Evolutionary conservation across 768 basidiomycete genomes (phyloP).

Genomic region (Candolleomyces aberdarensis): DNA sequence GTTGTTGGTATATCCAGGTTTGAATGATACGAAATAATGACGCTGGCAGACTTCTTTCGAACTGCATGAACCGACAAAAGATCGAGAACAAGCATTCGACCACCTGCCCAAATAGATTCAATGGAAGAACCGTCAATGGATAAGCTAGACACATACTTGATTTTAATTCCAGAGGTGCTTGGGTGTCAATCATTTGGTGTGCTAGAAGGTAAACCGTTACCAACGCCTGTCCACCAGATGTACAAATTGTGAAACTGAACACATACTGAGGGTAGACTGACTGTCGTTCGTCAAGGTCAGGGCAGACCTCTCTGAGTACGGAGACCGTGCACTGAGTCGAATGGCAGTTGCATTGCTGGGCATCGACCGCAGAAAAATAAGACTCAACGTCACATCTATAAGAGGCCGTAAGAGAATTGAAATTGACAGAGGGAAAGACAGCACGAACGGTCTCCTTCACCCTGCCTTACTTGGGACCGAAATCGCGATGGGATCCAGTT

Average conservation of each 20-base stretch:
- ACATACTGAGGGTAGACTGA: background rate
- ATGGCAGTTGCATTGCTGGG: conserved; percentile 18
- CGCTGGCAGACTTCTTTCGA: conserved; percentile 37
- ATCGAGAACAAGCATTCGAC: conserved; percentile 38
- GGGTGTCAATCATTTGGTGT: conserved; percentile 28
- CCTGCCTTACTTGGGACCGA: conserved; percentile 41
- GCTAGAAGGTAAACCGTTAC: conserved; percentile 12
- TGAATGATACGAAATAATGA: conserved; percentile 48
- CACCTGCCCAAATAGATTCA: conserved; percentile 15
- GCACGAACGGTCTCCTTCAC: conserved; percentile 51
- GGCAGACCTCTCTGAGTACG: conserved; percentile 13
- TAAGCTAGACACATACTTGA: conserved; percentile 16
- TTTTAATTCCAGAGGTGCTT: conserved; percentile 21
- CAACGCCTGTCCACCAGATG: background rate
- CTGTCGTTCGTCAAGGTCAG: conserved; percentile 7
- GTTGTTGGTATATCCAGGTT: conserved; percentile 32
- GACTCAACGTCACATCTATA: conserved; percentile 54
- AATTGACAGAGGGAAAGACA: background rate
- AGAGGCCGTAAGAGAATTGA: background rate
- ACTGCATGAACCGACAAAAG: conserved; percentile 46
- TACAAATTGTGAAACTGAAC: background rate
- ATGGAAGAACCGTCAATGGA: background rate
- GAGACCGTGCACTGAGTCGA: conserved; percentile 13
- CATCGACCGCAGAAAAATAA: conserved; percentile 52
- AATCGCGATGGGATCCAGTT: conserved; percentile 70